A percentile compares a stretch with the other conserved stretches of the same genome.
Conservation (phyloP, 2,329 filamentous ascomycete genomes). For the Fragosphaeria purpurea region DNA sequence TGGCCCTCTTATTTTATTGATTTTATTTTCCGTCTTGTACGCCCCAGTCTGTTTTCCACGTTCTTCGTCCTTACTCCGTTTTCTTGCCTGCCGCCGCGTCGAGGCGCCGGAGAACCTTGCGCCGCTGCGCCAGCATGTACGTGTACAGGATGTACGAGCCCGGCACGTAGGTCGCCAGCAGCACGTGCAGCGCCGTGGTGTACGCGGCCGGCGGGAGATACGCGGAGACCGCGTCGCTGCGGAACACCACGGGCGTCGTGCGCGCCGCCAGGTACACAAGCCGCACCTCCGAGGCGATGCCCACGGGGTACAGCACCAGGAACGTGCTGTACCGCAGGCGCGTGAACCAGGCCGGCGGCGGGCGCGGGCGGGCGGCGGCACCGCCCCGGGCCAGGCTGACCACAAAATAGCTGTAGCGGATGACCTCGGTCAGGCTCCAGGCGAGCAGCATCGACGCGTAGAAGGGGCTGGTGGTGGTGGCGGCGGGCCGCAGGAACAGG, state of each 20-base stretch:
- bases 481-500: conserved; percentile 60
- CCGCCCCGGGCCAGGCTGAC: conserved; percentile 55
- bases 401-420: conserved; percentile 88
- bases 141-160: conserved; percentile 79
- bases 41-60: no score
- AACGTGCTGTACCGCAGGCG: conserved; percentile 92
- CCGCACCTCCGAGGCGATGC: conserved; percentile 78
- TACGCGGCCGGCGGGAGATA: conserved; percentile 20
- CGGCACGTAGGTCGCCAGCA: conserved; percentile 17
- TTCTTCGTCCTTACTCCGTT: conserved; percentile 21
- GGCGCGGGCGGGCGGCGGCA: conserved; percentile 10
- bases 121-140: conserved; percentile 88
- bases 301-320: conserved; percentile 82
- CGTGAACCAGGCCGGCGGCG: conserved; percentile 40
- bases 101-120: conserved; percentile 62
- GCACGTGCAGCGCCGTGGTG: conserved; percentile 29
- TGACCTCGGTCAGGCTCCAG: conserved; percentile 85
- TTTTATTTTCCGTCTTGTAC: not conserved
- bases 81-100: conserved; percentile 37
- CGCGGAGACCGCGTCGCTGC: conserved; percentile 27
- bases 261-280: conserved; percentile 61
- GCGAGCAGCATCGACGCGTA: conserved; percentile 75
- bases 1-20: not conserved
- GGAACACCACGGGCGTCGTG: conserved; percentile 42
- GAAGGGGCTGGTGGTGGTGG: conserved; percentile 44